Conservation (phyloP, 2,329 filamentous ascomycete genomes). For the Bipolaris zeicola region DNA sequence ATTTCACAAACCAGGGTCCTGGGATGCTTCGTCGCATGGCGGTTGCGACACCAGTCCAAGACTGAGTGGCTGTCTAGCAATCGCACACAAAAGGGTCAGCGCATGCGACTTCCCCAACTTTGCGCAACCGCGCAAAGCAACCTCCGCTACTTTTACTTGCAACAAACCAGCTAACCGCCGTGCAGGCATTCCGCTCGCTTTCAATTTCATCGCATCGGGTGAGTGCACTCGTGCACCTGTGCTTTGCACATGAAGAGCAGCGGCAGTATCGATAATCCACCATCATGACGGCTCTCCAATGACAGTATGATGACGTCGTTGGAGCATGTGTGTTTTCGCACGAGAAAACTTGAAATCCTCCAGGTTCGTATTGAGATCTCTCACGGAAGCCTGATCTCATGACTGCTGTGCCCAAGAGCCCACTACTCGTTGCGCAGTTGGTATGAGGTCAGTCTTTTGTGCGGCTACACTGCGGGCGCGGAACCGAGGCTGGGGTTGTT, state of each 20-base stretch:
- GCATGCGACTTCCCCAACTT: slow-evolving; percentile 13
- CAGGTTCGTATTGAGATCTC: slow-evolving; percentile 52
- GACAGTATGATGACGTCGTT: slow-evolving; percentile 8
- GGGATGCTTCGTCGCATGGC: slow-evolving; percentile 65
- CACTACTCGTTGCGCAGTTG: slow-evolving; percentile 3
- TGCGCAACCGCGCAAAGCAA: slow-evolving; percentile 8
- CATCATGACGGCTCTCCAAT: slow-evolving; percentile 13
- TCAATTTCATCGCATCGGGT: slow-evolving; percentile 93
- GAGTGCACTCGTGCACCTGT: slow-evolving; percentile 62
- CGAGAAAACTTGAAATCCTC: slow-evolving; percentile 26
- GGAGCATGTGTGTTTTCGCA: slow-evolving; percentile 20
- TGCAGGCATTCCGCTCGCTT: slow-evolving; percentile 75
- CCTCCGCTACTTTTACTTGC: neutral
- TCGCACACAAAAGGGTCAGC: slow-evolving; percentile 78
- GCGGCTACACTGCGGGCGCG: slow-evolving; percentile 84
- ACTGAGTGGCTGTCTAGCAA: slow-evolving; percentile 76
- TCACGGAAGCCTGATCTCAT: slow-evolving; percentile 33
- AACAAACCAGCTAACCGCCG: slow-evolving; percentile 26
- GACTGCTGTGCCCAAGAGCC: slow-evolving; percentile 1
- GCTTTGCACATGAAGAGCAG: slow-evolving; percentile 54
- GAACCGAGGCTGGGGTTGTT: slow-evolving; percentile 52
- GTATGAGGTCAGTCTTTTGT: slow-evolving; percentile 38
- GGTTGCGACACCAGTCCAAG: slow-evolving; percentile 66
- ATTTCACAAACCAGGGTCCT: slow-evolving; percentile 58
- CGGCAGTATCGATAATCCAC: slow-evolving; percentile 65